phyloP scores from a whole-genome alignment of 805 yeast species.

The Nakazawaea laoshanensis region DNA sequence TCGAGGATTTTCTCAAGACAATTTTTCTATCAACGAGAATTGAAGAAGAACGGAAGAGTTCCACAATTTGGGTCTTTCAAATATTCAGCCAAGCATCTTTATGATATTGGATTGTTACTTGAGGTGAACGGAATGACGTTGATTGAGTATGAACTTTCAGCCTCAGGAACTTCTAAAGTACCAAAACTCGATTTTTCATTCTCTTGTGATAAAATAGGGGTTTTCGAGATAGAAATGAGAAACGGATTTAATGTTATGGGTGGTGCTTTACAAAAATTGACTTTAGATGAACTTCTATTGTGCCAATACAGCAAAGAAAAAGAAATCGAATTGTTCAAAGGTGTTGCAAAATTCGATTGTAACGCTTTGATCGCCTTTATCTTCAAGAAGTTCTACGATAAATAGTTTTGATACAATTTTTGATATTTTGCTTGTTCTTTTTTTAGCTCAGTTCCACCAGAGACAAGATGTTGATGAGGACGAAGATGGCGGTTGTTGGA shows the following conservation, averaged over 20 bases:
- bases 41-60: conserved; percentile 55
- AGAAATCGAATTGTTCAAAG: conserved; percentile 51
- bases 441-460: neutral
- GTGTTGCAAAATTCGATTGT: conserved; percentile 62
- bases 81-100: conserved; percentile 65
- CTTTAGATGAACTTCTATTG: conserved; percentile 64
- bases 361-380: conserved; percentile 60
- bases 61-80: conserved; percentile 74
- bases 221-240: conserved; percentile 67
- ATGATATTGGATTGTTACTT: conserved; percentile 61
- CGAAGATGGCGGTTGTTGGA: neutral
- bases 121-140: conserved; percentile 44
- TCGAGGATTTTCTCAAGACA: conserved; percentile 60
- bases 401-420: conserved; percentile 15
- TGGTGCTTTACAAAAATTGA: conserved; percentile 46
- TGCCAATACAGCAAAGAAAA: conserved; percentile 63
- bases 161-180: conserved; percentile 33
- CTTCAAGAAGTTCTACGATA: conserved; percentile 67
- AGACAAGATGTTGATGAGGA: neutral
- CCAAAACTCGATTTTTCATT: conserved; percentile 69
- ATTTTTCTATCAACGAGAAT: conserved; percentile 64
- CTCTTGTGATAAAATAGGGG: conserved; percentile 66
- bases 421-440: neutral
- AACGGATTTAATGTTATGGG: conserved; percentile 62
- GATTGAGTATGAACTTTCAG: conserved; percentile 6